phyloP scores from a whole-genome alignment of 2,329 filamentous ascomycete species.

The Penicillium sp. region DNA sequence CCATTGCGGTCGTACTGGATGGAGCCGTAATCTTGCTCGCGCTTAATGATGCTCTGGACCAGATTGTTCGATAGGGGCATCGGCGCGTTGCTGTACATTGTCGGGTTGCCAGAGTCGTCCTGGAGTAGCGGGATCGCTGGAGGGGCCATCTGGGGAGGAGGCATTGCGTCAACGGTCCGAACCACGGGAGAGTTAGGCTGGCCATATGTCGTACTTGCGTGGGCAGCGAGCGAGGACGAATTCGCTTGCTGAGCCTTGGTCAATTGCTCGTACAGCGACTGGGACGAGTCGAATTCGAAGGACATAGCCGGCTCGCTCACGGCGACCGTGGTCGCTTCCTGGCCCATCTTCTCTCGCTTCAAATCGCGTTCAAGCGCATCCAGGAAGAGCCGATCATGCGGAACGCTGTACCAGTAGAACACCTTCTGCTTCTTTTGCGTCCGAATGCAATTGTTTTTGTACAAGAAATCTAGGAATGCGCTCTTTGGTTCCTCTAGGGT shows the following conservation, averaged over 20 bases:
- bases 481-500: conserved; percentile 99
- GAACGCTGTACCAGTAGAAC: conserved; percentile 99
- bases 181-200: conserved; percentile 86
- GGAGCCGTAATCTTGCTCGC: conserved; percentile 78
- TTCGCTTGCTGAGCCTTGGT: conserved; percentile 99
- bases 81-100: conserved; percentile 60
- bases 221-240: conserved; percentile 90
- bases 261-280: conserved; percentile 98
- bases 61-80: conserved; percentile 68
- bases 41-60: conserved; percentile 74
- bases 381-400: conserved; percentile 93
- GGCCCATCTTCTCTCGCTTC: conserved; percentile 99
- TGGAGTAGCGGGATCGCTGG: conserved; percentile 57
- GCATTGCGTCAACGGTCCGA: conserved; percentile 86
- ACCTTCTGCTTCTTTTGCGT: conserved; percentile 99
- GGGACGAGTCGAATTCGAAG: conserved; percentile 98
- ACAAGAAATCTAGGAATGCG: conserved; percentile 94
- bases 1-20: conserved; percentile 91
- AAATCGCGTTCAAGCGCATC: conserved; percentile 95
- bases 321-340: conserved; percentile 94
- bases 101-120: conserved; percentile 63
- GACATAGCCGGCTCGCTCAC: conserved; percentile 96
- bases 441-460: conserved; percentile 99
- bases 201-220: conserved; percentile 60
- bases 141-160: conserved; percentile 79